These are phyloP conservation scores for Penicillium sumatraense DNA, from an alignment of 2,329 filamentous ascomycete genomes.

Conservation along the genomic window DNA sequence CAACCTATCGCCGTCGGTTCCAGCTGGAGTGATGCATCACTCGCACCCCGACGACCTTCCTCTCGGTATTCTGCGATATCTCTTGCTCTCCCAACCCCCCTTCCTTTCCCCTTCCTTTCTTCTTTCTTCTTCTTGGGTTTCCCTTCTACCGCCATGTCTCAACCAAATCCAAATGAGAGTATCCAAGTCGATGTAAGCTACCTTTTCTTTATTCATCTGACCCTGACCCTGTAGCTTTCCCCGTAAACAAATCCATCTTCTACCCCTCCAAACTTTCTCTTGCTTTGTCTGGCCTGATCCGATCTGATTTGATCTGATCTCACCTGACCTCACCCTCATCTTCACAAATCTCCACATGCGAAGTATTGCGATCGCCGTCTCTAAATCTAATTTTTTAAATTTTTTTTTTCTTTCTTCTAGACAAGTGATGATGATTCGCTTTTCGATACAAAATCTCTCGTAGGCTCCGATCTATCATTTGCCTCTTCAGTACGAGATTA, in stretches of 20 bases:
- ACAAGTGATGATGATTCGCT: conserved; percentile 42
- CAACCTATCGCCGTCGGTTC: not conserved
- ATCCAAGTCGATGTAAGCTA: conserved; percentile 42
- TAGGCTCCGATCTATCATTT: conserved; percentile 46
- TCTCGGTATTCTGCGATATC: conserved; percentile 7
- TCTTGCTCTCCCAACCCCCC: conserved; percentile 1
- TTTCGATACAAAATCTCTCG: conserved; percentile 36
- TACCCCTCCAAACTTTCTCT: not conserved
- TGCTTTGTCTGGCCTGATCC: too few species aligned
- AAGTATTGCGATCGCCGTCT: not conserved
- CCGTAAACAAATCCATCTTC: too few species aligned
- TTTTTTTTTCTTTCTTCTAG: conserved; percentile 24
- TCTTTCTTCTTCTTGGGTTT: not conserved
- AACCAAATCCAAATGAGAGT: conserved; percentile 34
- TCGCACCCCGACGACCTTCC: conserved; percentile 1
- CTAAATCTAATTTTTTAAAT: conserved; percentile 11
- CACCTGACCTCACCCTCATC: not conserved
- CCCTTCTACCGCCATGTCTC: conserved; percentile 27
- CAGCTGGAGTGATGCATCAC: conserved; percentile 3
- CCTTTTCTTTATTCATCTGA: not conserved
- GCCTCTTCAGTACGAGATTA: conserved; percentile 46
- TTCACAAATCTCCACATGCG: too few species aligned
- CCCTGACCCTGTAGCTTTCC: not conserved
- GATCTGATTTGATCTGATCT: too few species aligned
- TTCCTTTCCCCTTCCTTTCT: conserved; percentile 4